Conservation (phyloP, 129 eudicot species). For the Calendula officinalis region DNA sequence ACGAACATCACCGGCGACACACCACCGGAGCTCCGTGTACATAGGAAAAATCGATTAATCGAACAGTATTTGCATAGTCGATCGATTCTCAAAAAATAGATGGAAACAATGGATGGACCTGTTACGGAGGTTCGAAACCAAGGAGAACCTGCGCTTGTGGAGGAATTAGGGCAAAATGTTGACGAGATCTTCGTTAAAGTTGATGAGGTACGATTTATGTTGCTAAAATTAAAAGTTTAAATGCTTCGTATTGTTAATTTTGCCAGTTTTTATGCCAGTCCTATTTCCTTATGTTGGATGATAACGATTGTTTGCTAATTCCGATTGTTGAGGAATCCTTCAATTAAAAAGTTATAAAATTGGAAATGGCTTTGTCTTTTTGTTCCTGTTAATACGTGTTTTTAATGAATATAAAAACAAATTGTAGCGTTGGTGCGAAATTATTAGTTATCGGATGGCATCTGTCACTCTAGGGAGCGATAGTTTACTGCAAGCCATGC, state of each 20-base stretch:
- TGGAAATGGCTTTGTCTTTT: constrained; percentile 32
- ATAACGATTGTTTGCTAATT: constrained; percentile 16
- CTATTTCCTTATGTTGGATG: neutral
- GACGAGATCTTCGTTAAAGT: constrained; percentile 46
- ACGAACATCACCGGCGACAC: constrained; percentile 26
- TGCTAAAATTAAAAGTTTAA: neutral
- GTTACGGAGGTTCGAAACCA: constrained; percentile 29
- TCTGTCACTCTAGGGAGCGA: neutral
- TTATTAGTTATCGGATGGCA: constrained; percentile 12
- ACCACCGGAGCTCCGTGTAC: constrained; percentile 24
- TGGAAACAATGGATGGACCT: constrained; percentile 31
- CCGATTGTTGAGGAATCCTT: constrained; percentile 16
- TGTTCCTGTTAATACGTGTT: constrained; percentile 9
- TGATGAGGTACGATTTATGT: constrained; percentile 44
- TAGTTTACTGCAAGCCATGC: neutral
- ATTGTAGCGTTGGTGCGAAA: constrained; percentile 10
- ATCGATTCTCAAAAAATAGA: neutral
- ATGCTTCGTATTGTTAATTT: constrained; percentile 8
- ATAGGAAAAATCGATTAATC: constrained; percentile 1
- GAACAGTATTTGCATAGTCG: neutral
- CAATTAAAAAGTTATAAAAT: neutral
- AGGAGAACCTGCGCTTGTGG: constrained; percentile 35
- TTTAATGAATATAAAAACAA: constrained; percentile 2
- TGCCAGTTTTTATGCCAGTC: constrained; percentile 1
- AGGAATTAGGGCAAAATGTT: constrained; percentile 49